These are phyloP conservation scores for Pyrus bretschneideri DNA, from an alignment of 306 rosid species.

Conservation along the genomic window DNA sequence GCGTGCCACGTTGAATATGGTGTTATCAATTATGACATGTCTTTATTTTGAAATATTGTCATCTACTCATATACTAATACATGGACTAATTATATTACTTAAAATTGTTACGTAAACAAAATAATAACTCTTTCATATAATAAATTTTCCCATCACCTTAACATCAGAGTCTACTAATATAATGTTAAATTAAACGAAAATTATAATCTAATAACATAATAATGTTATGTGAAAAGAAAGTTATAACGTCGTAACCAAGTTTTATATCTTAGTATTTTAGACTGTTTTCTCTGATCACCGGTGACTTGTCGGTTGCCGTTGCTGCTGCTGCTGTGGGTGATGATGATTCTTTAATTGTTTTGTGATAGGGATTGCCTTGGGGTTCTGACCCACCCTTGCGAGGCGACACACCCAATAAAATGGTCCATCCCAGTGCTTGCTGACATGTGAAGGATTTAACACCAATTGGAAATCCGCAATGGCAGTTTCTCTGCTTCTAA, in stretches of 20 bases:
- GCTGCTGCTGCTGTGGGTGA: not conserved
- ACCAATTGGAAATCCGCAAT: not conserved
- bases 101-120: not conserved
- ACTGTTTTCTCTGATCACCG: constrained; percentile 4
- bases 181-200: no score
- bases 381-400: constrained; percentile 3
- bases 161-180: no score
- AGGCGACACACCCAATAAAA: not conserved
- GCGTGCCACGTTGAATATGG: no score
- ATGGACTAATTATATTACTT: no score
- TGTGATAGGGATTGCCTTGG: constrained; percentile 1
- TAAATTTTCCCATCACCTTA: no score
- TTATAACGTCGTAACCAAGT: no score
- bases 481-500: not conserved
- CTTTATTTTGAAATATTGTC: no score
- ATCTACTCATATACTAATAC: no score
- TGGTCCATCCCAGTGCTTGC: not conserved
- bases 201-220: not conserved
- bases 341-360: not conserved
- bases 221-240: no score
- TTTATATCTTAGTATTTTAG: not conserved
- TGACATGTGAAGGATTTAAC: not conserved
- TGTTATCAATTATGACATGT: no score
- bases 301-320: constrained; percentile 21
- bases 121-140: no score